These are phyloP conservation scores for Suillus tomentosus DNA, from an alignment of 768 basidiomycete species.

Conservation along the genomic window DNA sequence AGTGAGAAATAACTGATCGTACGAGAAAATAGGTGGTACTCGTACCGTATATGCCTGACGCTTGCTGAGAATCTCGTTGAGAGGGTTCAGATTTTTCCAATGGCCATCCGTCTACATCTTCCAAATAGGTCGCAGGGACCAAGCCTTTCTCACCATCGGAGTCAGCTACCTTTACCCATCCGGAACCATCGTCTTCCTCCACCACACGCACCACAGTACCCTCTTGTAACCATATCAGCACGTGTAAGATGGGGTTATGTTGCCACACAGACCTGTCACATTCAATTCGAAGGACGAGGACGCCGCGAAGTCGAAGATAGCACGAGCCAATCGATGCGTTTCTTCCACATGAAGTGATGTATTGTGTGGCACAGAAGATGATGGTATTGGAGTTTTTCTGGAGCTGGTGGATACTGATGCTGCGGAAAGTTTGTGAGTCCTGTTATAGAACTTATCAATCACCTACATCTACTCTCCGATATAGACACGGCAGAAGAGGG, in stretches of 20 bases:
- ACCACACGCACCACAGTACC: conserved; percentile 64
- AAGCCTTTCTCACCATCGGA: conserved; percentile 63
- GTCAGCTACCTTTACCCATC: conserved; percentile 80
- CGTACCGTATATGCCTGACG: conserved; percentile 55
- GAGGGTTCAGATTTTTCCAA: conserved; percentile 11
- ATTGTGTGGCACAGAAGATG: conserved; percentile 54
- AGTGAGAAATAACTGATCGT: conserved; percentile 8
- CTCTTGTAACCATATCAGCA: conserved; percentile 44
- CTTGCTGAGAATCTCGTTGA: conserved; percentile 29
- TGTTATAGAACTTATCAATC: conserved; percentile 13
- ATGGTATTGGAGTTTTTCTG: conserved; percentile 46
- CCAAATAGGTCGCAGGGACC: conserved; percentile 83
- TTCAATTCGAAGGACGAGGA: conserved; percentile 78
- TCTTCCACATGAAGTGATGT: conserved; percentile 43
- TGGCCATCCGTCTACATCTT: conserved; percentile 37
- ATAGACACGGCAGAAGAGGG: conserved; percentile 37
- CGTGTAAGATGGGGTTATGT: conserved; percentile 15
- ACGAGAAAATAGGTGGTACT: conserved; percentile 8
- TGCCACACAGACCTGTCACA: conserved; percentile 53
- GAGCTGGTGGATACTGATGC: conserved; percentile 5
- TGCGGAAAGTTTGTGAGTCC: conserved; percentile 4
- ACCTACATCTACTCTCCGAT: conserved; percentile 29
- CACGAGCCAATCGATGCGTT: conserved; percentile 53
- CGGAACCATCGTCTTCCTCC: conserved; percentile 84
- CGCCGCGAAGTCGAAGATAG: conserved; percentile 74